Evolutionary conservation across 2,329 filamentous ascomycete genomes (phyloP).

Genomic region (Chrysoporthe cubensis): DNA sequence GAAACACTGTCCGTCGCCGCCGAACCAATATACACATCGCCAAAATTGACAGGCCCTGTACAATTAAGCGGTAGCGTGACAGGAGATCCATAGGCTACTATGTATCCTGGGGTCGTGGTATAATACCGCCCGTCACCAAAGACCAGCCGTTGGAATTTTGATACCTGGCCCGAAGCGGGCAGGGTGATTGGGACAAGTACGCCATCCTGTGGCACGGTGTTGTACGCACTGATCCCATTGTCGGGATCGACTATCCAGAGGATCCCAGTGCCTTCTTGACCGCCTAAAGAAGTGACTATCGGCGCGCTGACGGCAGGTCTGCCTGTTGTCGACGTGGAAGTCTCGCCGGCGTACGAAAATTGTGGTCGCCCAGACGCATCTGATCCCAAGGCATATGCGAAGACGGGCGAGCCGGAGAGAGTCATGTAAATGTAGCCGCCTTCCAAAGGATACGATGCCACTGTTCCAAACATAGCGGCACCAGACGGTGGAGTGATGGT

Average conservation of each 20-base stretch:
- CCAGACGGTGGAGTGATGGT: conserved; percentile 43
- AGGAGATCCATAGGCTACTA: conserved; percentile 44
- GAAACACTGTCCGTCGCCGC: conserved; percentile 38
- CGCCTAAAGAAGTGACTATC: conserved; percentile 44
- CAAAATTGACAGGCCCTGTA: conserved; percentile 45
- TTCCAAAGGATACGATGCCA: conserved; percentile 52
- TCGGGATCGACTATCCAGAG: conserved; percentile 46
- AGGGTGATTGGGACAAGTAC: conserved; percentile 40
- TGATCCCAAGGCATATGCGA: conserved; percentile 40
- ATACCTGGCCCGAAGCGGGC: conserved; percentile 42
- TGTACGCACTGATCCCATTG: conserved; percentile 44
- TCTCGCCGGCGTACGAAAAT: conserved; percentile 39
- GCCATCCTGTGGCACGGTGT: conserved; percentile 44
- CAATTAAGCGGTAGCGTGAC: conserved; percentile 47
- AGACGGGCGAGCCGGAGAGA: conserved; percentile 35
- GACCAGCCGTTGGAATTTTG: conserved; percentile 44
- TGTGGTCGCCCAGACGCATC: conserved; percentile 38
- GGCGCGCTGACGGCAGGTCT: conserved; percentile 38
- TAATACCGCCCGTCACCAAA: conserved; percentile 48
- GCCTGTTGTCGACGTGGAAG: conserved; percentile 34
- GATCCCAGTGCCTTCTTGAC: conserved; percentile 42
- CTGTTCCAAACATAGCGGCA: conserved; percentile 51
- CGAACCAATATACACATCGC: conserved; percentile 40
- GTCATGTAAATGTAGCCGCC: conserved; percentile 55
- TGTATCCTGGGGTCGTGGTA: conserved; percentile 39